Evolutionary conservation across 78 protist genomes (phyloP).

Genomic region (Dictyostelium intermedium): DNA sequence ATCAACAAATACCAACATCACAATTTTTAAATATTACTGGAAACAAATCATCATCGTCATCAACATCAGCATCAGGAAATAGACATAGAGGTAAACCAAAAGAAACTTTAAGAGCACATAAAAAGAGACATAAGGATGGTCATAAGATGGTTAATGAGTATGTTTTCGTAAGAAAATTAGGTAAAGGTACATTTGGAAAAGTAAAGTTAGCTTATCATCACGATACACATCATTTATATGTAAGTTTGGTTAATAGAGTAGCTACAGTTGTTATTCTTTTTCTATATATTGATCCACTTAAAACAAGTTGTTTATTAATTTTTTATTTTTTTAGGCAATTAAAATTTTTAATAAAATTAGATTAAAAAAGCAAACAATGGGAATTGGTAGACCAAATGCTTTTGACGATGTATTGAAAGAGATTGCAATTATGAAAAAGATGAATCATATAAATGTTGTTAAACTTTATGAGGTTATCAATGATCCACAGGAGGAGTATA

Average conservation of each 20-base stretch:
- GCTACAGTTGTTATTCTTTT: no score
- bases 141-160: constrained; percentile 57
- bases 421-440: constrained; percentile 90
- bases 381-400: constrained; percentile 40
- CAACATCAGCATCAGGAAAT: neutral
- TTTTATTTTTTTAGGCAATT: constrained; percentile 23
- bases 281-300: neutral
- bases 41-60: neutral
- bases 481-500: constrained; percentile 85
- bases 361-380: constrained; percentile 35
- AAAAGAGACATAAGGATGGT: constrained; percentile 41
- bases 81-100: constrained; percentile 30
- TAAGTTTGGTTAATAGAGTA: neutral
- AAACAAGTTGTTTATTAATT: neutral
- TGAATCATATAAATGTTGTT: constrained; percentile 91
- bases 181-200: constrained; percentile 58
- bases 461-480: constrained; percentile 90
- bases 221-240: constrained; percentile 45
- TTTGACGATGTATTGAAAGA: constrained; percentile 78
- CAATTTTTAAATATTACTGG: neutral
- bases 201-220: constrained; percentile 46
- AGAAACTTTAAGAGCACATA: constrained; percentile 42
- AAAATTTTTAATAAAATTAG: constrained; percentile 59
- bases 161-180: constrained; percentile 53
- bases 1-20: neutral